Percentiles rank a stretch among this genome's conserved stretches.
These are phyloP conservation scores for Helicocarpus griseus DNA, from an alignment of 2,329 filamentous ascomycete species.

Conservation along the genomic window DNA sequence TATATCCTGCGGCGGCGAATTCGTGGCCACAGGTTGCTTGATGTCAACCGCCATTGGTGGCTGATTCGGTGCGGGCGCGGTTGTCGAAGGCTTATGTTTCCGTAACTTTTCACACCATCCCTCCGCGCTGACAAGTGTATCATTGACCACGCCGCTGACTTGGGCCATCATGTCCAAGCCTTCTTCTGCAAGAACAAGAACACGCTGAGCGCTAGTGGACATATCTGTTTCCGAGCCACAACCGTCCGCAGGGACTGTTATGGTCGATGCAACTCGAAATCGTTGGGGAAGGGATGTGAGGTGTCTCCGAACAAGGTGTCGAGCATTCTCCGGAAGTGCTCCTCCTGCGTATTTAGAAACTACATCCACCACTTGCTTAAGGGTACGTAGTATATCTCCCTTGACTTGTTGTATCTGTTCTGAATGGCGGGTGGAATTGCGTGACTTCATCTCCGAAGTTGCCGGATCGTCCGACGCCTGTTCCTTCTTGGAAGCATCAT, in stretches of 20 bases:
- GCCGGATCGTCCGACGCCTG: constrained; percentile 14
- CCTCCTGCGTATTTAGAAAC: constrained; percentile 89
- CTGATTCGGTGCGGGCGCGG: not conserved
- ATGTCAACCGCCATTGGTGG: constrained; percentile 6
- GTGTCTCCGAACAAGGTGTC: constrained; percentile 71
- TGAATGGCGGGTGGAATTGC: constrained; percentile 39
- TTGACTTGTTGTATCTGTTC: constrained; percentile 55
- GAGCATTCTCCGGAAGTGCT: constrained; percentile 79
- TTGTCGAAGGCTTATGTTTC: constrained; percentile 26
- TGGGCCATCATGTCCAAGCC: constrained; percentile 91
- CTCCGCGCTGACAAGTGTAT: constrained; percentile 83
- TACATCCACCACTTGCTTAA: constrained; percentile 72
- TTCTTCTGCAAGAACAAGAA: constrained; percentile 78
- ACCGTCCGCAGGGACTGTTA: constrained; percentile 26
- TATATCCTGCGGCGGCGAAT: constrained; percentile 20
- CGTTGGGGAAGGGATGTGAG: constrained; percentile 75
- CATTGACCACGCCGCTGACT: constrained; percentile 77
- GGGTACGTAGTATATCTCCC: constrained; percentile 62
- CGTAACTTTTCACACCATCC: constrained; percentile 79
- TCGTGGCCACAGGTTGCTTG: constrained; percentile 14
- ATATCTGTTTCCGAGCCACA: constrained; percentile 33
- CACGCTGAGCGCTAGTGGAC: constrained; percentile 57
- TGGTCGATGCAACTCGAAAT: constrained; percentile 62
- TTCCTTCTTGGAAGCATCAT: constrained; percentile 44
- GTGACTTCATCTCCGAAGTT: constrained; percentile 14